Base-by-base conservation (phyloP, 345 rosid species). In the Melaleuca quinquenervia region DNA sequence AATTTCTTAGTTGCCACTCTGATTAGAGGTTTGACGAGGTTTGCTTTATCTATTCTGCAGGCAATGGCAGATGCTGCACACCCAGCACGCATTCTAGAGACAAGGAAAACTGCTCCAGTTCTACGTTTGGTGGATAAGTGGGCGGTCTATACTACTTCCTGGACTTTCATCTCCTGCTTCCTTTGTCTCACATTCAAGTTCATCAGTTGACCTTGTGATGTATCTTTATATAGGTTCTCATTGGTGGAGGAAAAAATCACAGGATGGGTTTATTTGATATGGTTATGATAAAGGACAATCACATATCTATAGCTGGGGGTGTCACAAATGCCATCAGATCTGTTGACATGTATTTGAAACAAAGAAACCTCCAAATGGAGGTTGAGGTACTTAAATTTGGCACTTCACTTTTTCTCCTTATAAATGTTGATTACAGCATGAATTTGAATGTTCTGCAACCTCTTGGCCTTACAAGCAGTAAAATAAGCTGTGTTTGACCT, bases 251-350 rank as follows among this genome's bases (percentile, higher is more conserved):
- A 15, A 90, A 84, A 86, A 96, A 96, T 90, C 99, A 96, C 64
- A 93, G 98, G 89, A 92, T 97, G 99, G 99, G 99, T 48, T 90
- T 97, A 83, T 97, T 94, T 93, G 99, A 96, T 90, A 97, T 96
- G 99, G 97, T 97, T 87, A 90, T 94, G 99, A 94, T 95, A 84
- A 97, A 96, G 90, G 99, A 98, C 86, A 98, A 98, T 87, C 99
- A 98, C 86, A 95, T 98, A 91, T 96, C 99, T 84, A 91, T 92
- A 87, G 99, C 99, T 87, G 96, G 96, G 82, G 96, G 98, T 78
- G 93, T 96, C 84, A 90, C 89, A 27, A 93, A 94, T 85, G 97
- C 98, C 88, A 90, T 98, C 70, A 94, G 82, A 90, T 91, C 95
- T 26, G 96, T 94, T 75, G 99, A 96, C 89, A 89, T 83, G 76